Conservation (phyloP, 306 rosid genomes). For the Castanospermum australe region DNA sequence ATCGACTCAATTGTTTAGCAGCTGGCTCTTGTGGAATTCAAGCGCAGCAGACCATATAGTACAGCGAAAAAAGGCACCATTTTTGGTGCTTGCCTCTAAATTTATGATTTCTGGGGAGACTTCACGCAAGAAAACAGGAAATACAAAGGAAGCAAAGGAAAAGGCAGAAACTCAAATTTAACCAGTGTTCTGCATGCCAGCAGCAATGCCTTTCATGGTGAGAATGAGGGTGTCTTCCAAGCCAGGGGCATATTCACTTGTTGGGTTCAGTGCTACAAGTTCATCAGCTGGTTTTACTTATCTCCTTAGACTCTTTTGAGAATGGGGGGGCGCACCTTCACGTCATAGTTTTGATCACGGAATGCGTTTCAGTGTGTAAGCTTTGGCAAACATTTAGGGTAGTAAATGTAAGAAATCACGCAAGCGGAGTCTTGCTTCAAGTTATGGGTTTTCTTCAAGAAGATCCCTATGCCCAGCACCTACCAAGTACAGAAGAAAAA, state of each 20-base stretch:
- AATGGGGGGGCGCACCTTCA: constrained; percentile 61
- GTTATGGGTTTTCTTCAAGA: constrained; percentile 89
- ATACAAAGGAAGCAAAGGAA: neutral
- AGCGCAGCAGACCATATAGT: constrained; percentile 11
- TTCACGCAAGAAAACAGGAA: constrained; percentile 3
- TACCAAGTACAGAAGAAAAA: constrained; percentile 31
- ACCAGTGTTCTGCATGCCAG: constrained; percentile 99
- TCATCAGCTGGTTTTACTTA: constrained; percentile 73
- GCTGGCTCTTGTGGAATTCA: neutral
- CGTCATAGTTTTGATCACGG: constrained; percentile 66
- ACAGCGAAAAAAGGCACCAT: constrained; percentile 6
- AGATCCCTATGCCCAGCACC: constrained; percentile 97
- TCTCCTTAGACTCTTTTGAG: constrained; percentile 64
- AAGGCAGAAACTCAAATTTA: constrained; percentile 24
- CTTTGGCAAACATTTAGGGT: constrained; percentile 95
- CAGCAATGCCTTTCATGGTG: constrained; percentile 99
- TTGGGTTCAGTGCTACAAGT: constrained; percentile 79
- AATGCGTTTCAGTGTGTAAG: constrained; percentile 92
- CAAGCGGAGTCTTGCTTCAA: constrained; percentile 90
- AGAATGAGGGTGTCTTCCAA: constrained; percentile 95
- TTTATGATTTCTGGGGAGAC: constrained; percentile 25
- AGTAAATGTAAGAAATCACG: constrained; percentile 88
- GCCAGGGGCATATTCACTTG: constrained; percentile 94
- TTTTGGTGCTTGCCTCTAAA: constrained; percentile 28
- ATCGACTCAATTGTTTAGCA: constrained; percentile 27